Base-by-base conservation (phyloP, 345 rosid species). In the Gossypium longicalyx region DNA sequence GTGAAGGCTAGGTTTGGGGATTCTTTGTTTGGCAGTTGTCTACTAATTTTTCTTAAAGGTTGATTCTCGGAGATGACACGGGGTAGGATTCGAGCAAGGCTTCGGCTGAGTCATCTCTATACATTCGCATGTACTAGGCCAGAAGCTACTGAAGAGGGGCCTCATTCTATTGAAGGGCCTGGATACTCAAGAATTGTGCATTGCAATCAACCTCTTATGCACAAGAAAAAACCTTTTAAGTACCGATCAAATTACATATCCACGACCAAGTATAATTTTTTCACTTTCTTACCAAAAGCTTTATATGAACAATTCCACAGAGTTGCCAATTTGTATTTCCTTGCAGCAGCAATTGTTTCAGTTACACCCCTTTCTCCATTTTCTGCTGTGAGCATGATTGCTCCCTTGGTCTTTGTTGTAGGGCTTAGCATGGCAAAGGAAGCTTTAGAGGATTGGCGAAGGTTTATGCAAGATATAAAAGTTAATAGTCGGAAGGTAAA, bases 361-460 rank as follows among this genome's bases (percentile, higher is more conserved):
- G 83, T 95, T 70, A 86, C 89, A 60, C 89, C 90, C 6, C 86
- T 94, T 64, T 83, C 98, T 0, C 98, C 98, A 0, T 94, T 91
- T 85, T 73, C 93, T 67, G 83, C 95, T 22, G 79, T 89, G 82
- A 95, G 99, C 82, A 93, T 93, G 96, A 92, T 95, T 73, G 87
- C 91, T 34, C 99, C 99, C 0, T 84, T 95, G 77, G 91, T 87
- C 34, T 85, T 95, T 78, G 98, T 95, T 77, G 90, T 95, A 38
- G 99, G 99, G 17, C 85, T 91, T 41, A 95, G 98, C 78, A 95
- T 95, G 98, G 86, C 86, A 3, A 95, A 95, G 86, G 99, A 95
- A 75, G 98, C 91, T 61, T 77, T 95, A 63, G 99, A 95, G 77
- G 99, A 95, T 76, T 95, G 99, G 99, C 89, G 83, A 27, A 89